Evolutionary conservation across 1,284 basidiomycete genomes (phyloP), one percentile per base, ranked within the genome.

Genomic region (Pterula multifida): DNA sequence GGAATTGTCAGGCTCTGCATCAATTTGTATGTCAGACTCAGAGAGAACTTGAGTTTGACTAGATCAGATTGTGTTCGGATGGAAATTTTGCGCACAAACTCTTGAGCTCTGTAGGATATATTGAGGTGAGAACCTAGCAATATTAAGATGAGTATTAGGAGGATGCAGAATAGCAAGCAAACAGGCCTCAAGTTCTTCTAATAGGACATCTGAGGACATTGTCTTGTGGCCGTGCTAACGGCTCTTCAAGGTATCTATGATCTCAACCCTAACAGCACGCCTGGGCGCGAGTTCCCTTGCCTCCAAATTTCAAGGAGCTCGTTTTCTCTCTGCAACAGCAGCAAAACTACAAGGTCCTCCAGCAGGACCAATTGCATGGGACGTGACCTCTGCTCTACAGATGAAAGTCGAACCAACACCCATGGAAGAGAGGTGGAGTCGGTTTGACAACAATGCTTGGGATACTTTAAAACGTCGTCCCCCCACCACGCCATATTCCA

Each of bases 81-180:
- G 54, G 49, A 52, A 47, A 55, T 57, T 54, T 57, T 54, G 52
- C 54, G 49, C 54, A 86, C 90, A 61, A 70, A 95, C 93, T 87
- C 63, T 87, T 81, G 54, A 97, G 73, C 67, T 98, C 94, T 59
- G 90, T 85, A 6, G 93, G 86, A 66, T 95, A 98, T 65, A 98
- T 98, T 21, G 90, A 86, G 70, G 95, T 92, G 57, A 98, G 79
- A 23, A 96, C 92, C 87, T 95, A 62, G 2, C 49, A 26, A 35
- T 45, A 39, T 45, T n/a, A 3, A 22, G 25, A 11, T 46, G 50
- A 51, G 46, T 19, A 28, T 42, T 47, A 50, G 13, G 26, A 51
- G 47, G 12, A 23, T 13, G 25, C 36, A 24, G 50, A 47, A 49
- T 1, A 49, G 48, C 39, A 26, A 52, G 48, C 3, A 32, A 17